These are phyloP conservation scores for Ambrosia hybrid DNA, from an alignment of 140 eudicot genomes.

Conservation along the genomic window DNA sequence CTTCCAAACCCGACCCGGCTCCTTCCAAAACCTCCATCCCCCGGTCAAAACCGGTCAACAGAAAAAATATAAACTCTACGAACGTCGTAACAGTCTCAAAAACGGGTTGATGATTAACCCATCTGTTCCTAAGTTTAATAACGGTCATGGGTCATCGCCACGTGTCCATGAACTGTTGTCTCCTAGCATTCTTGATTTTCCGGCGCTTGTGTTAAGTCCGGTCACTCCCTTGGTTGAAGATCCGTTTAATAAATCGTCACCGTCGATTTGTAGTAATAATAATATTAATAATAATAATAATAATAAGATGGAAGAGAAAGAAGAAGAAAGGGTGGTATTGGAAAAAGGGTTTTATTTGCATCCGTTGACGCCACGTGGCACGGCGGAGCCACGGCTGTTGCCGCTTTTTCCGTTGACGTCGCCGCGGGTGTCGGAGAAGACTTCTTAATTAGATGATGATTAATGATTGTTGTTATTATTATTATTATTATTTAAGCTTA, in stretches of 20 bases:
- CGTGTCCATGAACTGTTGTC: slow-evolving; percentile 53
- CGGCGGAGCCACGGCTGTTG: slow-evolving; percentile 66
- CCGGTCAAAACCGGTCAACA: slow-evolving; percentile 64
- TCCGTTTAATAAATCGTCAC: slow-evolving; percentile 46
- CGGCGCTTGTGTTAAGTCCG: slow-evolving; percentile 59
- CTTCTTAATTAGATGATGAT: slow-evolving; percentile 14
- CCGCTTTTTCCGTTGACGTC: slow-evolving; percentile 89
- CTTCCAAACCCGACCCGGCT: slow-evolving; percentile 50
- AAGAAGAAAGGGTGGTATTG: slow-evolving; percentile 70
- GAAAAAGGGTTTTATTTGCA: slow-evolving; percentile 82
- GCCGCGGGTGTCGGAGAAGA: slow-evolving; percentile 58
- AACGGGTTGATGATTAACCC: slow-evolving; percentile 76
- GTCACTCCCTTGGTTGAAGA: slow-evolving; percentile 61
- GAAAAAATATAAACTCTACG: slow-evolving; percentile 74
- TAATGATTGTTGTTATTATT: too few species aligned
- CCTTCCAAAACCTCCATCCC: slow-evolving; percentile 42
- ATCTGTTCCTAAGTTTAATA: slow-evolving; percentile 31
- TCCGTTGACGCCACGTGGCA: slow-evolving; percentile 61
- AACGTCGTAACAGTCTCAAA: slow-evolving; percentile 66
- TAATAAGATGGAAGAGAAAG: slow-evolving; percentile 11
- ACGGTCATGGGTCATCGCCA: slow-evolving; percentile 41
- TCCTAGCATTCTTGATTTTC: slow-evolving; percentile 76
- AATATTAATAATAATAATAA: too few species aligned
- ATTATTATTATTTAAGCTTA: slow-evolving; percentile 26
- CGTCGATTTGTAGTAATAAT: slow-evolving; percentile 25